A percentile compares a stretch with the other conserved stretches of the same genome.
Conservation (phyloP, 2,329 filamentous ascomycete genomes). For the Xylariales sp. region DNA sequence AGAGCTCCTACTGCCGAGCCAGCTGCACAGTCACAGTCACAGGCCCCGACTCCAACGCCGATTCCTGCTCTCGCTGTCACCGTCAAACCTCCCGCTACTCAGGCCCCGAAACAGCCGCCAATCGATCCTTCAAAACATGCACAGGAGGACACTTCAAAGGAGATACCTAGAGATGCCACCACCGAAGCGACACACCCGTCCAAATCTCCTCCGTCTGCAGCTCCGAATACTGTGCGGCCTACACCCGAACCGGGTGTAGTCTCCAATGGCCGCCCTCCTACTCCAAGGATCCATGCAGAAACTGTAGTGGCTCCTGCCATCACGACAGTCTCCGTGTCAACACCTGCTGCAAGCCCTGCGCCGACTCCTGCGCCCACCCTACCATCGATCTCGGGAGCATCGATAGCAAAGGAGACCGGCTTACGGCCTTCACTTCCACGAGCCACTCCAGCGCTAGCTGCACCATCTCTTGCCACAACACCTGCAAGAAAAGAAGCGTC, state of each 20-base stretch:
- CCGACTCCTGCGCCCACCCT: neutral
- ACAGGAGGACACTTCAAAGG: neutral
- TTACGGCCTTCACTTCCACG: neutral
- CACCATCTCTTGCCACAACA: neutral
- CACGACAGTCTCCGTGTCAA: neutral
- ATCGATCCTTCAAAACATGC: too few species aligned
- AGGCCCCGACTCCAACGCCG: conserved; percentile 9
- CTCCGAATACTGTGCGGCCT: too few species aligned
- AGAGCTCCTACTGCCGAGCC: conserved; percentile 19
- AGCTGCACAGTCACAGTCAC: conserved; percentile 12
- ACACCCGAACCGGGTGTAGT: too few species aligned
- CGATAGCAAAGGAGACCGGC: neutral
- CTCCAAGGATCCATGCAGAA: too few species aligned
- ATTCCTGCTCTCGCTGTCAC: neutral
- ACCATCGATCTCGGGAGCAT: neutral
- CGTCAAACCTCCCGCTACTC: neutral
- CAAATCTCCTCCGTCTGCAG: neutral
- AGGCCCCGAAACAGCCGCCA: conserved; percentile 13
- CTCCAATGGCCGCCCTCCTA: too few species aligned
- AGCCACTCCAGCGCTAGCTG: neutral
- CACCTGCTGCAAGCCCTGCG: neutral
- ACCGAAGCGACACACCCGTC: conserved; percentile 2
- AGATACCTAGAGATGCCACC: conserved; percentile 2
- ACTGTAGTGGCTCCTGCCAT: too few species aligned
- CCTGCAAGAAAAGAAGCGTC: neutral